phyloP scores from a whole-genome alignment of 176 grass and related monocot species.

The Oryza longistaminata region DNA sequence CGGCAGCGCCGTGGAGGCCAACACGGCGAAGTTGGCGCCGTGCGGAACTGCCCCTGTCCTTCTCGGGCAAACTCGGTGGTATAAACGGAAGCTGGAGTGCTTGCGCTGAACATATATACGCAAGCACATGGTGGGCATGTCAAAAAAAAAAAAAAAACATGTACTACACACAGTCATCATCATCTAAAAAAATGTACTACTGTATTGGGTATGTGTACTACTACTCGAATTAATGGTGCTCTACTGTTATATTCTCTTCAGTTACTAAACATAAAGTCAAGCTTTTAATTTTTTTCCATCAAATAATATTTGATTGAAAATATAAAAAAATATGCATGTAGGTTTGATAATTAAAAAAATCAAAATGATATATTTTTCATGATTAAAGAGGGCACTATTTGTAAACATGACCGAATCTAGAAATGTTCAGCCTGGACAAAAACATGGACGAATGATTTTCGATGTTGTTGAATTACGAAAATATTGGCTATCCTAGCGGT shows the following conservation, averaged over 20 bases:
- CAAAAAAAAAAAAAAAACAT: too few species aligned
- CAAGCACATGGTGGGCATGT: not conserved
- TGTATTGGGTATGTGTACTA: not conserved
- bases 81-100: constrained; percentile 43
- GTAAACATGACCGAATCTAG: too few species aligned
- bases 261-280: not conserved
- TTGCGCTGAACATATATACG: constrained; percentile 41
- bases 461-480: too few species aligned
- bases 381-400: not conserved
- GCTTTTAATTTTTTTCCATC: too few species aligned
- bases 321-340: not conserved
- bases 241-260: not conserved
- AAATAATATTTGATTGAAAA: too few species aligned
- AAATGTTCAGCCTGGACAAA: too few species aligned
- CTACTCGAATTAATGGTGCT: too few species aligned
- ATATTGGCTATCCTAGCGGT: too few species aligned
- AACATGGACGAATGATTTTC: too few species aligned
- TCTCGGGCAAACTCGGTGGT: constrained; percentile 35
- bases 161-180: too few species aligned
- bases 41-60: constrained; percentile 34
- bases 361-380: not conserved
- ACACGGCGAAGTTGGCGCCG: constrained; percentile 63
- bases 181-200: too few species aligned
- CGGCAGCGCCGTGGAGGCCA: constrained; percentile 37
- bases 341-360: not conserved